These are phyloP conservation scores for Ziziphus jujuba DNA, from an alignment of 306 rosid species.

Conservation along the genomic window DNA sequence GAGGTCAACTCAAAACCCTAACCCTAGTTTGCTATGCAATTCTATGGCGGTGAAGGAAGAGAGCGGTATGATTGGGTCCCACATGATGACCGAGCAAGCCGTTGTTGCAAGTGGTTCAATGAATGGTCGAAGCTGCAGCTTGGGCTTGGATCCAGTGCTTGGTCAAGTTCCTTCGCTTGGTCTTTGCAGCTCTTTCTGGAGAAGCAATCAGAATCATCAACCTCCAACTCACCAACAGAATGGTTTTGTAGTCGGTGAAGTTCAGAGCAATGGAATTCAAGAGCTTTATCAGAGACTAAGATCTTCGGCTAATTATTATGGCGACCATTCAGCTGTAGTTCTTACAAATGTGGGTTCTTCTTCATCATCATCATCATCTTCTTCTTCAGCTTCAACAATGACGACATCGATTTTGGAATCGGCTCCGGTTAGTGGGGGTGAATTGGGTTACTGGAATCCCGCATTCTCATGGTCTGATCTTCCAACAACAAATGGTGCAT, in stretches of 20 bases:
- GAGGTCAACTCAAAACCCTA: conserved; percentile 50
- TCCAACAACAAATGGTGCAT: conserved; percentile 80
- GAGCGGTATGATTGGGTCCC: conserved; percentile 46
- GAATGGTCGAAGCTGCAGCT: conserved; percentile 36
- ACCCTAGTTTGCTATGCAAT: conserved; percentile 42
- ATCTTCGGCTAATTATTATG: conserved; percentile 44
- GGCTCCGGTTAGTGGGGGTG: conserved; percentile 50
- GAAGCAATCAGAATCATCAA: conserved; percentile 40
- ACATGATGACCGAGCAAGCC: conserved; percentile 48
- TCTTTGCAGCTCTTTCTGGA: conserved; percentile 67
- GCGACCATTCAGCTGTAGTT: conserved; percentile 45
- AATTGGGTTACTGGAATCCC: conserved; percentile 88
- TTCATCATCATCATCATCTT: too few species aligned
- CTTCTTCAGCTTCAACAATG: conserved; percentile 31
- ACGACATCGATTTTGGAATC: conserved; percentile 63
- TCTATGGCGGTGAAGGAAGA: conserved; percentile 52
- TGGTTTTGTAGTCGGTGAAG: conserved; percentile 40
- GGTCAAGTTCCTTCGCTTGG: conserved; percentile 55
- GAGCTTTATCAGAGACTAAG: conserved; percentile 79
- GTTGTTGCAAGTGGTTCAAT: conserved; percentile 22
- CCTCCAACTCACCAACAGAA: conserved; percentile 30
- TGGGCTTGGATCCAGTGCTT: conserved; percentile 57
- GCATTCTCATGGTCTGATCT: conserved; percentile 77
- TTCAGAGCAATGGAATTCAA: conserved; percentile 59
- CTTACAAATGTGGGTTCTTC: conserved; percentile 52